phyloP scores from a whole-genome alignment of 306 rosid species.

The Cucumis hystrix region DNA sequence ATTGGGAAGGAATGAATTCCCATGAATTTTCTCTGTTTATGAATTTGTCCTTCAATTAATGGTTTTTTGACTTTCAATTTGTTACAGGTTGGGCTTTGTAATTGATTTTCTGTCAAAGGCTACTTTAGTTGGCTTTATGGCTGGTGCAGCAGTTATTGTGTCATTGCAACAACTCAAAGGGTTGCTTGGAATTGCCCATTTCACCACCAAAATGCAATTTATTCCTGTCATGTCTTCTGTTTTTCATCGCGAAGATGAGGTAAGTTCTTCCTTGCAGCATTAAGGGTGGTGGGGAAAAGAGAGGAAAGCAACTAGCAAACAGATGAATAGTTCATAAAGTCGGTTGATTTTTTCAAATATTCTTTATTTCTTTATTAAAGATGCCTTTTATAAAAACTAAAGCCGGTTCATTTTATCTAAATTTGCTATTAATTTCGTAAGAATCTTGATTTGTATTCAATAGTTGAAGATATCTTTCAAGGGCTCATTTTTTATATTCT shows the following conservation, averaged over 20 bases:
- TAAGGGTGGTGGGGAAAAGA: background rate
- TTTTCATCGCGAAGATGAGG: conserved; percentile 52
- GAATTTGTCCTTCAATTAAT: background rate
- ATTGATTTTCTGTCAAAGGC: conserved; percentile 96
- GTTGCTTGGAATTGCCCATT: conserved; percentile 73
- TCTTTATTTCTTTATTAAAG: background rate
- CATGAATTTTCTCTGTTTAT: background rate
- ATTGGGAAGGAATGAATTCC: background rate
- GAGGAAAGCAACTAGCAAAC: background rate
- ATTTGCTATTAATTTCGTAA: background rate
- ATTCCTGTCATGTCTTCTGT: conserved; percentile 61
- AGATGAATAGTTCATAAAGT: conserved; percentile 2
- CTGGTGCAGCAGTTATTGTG: conserved; percentile 95
- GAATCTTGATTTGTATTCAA: background rate
- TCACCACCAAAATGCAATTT: conserved; percentile 78
- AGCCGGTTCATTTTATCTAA: background rate
- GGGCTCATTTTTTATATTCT: background rate
- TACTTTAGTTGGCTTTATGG: conserved; percentile 89
- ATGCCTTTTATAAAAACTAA: background rate
- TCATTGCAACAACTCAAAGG: conserved; percentile 87
- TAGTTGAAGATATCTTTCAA: background rate
- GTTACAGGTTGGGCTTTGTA: conserved; percentile 71
- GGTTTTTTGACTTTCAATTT: background rate
- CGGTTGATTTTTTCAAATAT: background rate
- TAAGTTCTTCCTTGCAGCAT: conserved; percentile 4